Evolutionary conservation across 192 early-diverging fungal genomes (phyloP).

Genomic region (Funneliformis geosporum): DNA sequence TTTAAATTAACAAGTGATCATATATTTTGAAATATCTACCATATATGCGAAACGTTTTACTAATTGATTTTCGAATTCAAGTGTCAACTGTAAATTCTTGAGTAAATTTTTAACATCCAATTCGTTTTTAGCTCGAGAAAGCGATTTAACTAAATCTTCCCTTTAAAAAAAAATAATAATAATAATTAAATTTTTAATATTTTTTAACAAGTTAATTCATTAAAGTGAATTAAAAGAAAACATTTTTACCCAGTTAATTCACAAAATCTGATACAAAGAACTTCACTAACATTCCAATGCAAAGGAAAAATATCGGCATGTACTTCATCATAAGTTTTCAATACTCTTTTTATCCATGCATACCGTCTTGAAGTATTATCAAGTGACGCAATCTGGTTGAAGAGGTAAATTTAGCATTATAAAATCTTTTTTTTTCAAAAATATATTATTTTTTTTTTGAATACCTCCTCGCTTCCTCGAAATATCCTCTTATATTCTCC

Average conservation of each 20-base stretch:
- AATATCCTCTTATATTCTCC: slow-evolving; percentile 83
- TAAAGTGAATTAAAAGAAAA: slow-evolving; percentile 19
- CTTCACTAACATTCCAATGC: slow-evolving; percentile 74
- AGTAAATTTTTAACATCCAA: slow-evolving; percentile 76
- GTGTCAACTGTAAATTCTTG: slow-evolving; percentile 74
- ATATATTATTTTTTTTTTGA: background rate
- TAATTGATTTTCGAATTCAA: slow-evolving; percentile 90
- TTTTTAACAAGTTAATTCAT: background rate
- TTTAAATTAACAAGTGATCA: background rate
- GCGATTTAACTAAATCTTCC: slow-evolving; percentile 65
- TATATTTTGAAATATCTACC: slow-evolving; percentile 33
- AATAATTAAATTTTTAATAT: background rate
- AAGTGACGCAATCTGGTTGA: slow-evolving; percentile 69
- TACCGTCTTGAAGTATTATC: slow-evolving; percentile 86
- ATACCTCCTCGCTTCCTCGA: slow-evolving; percentile 40
- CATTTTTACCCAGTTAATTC: slow-evolving; percentile 71
- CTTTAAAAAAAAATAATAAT: slow-evolving; percentile 37
- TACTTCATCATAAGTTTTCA: slow-evolving; percentile 89
- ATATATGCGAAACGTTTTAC: slow-evolving; percentile 66
- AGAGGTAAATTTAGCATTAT: background rate
- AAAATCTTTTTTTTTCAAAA: too few species aligned
- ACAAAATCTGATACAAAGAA: slow-evolving; percentile 76
- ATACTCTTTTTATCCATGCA: slow-evolving; percentile 88
- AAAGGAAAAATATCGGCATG: slow-evolving; percentile 81
- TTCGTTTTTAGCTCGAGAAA: slow-evolving; percentile 53